Base-by-base conservation (phyloP, 371 early-diverging fungal species). In the Circinella minor region DNA sequence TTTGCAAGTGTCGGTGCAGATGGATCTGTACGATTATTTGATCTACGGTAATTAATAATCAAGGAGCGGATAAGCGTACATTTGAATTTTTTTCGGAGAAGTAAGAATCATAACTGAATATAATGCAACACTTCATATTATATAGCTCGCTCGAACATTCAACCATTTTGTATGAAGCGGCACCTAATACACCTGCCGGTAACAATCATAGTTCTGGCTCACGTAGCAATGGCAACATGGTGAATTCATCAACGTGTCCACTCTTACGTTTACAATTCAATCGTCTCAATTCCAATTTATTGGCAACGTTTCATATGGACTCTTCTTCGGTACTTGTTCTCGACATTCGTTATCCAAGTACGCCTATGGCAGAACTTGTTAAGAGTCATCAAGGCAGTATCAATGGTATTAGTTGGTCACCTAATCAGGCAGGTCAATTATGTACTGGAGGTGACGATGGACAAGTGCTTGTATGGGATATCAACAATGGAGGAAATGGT, bases 1-100 rank as follows among this genome's bases (percentile, higher is more conserved):
- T 98, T 98, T 88, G 96, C 92, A 0, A 92, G 93, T 66, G 96
- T 94, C 4, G 97, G 97, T 17, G 96, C 95, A 2, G 98, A 98
- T 76, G 98, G 98, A 3, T 92, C 92, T 18, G 91, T 98, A 15
- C 90, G 98, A 20, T 88, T 95, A 89, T 98, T 98, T 80, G 98
- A 98, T 79, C 84, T 96, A 54, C 82, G 98, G 87, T 89, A 73
- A 64, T 65, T 9, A 59, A 10, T 47, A 43, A 37, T 13, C 27
- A 27, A 27, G 27, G 27, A 27, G 27, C 27, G 27, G 27, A 27
- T 27, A 27, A 27, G 27, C 27, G 2, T 27, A 27, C 27, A 27
- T 27, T 27, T 27, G 27, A 27, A n/a, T n/a, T 27, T 27, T 27
- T 27, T 27, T 27, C 27, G 27, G 27, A 27, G 27, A 27, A 27